Base-by-base conservation (phyloP, 257 asterid genomes). In the Verbena officinalis region DNA sequence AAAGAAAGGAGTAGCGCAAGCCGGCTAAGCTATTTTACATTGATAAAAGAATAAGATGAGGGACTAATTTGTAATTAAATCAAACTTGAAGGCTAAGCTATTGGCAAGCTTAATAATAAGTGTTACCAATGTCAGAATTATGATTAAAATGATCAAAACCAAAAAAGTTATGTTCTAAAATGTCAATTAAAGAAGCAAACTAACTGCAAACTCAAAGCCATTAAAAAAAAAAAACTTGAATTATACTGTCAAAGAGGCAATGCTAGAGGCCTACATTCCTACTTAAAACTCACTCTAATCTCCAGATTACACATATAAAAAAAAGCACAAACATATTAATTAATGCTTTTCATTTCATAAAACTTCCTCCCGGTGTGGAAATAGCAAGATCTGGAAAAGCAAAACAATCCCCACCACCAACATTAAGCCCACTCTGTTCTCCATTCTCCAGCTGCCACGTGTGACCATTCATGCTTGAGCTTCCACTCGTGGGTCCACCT, bases 391-490 rank as follows among this genome's bases (percentile, higher is more conserved):
- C 87, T 2, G 89, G 78, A 57, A 78, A 69, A 60, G 70, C 55
- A 36, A 83, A 77, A 64, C 76, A 73, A 34, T 80, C 87, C 43
- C 85, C 89, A 17, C 73, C 75, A 1, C 73, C 65, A 42, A 67
- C 65, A n/a, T n/a, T n/a, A 44, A 70, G 70, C 9, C 87, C 89
- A 21, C 67, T 67, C 1, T 27, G 33, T 2, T 75, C 84, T 40
- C 78, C 89, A 66, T 75, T 78, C 77, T 76, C 84, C 14, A 80
- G 56, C 70, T 80, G 86, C 95, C 95, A 87, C 75, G 85, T 56
- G 78, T 64, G 75, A 6, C 77, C 83, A 0, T 40, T 16, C 64
- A 72, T 12, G 46, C 36, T 43, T 1, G 57, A 33, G 38, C 62
- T 63, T 1, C 69, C 71, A 7, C 71, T 72, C 14, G 64, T 17